Evolutionary conservation across 805 yeast species (phyloP).

Genomic region (Barnettozyma salicaria): DNA sequence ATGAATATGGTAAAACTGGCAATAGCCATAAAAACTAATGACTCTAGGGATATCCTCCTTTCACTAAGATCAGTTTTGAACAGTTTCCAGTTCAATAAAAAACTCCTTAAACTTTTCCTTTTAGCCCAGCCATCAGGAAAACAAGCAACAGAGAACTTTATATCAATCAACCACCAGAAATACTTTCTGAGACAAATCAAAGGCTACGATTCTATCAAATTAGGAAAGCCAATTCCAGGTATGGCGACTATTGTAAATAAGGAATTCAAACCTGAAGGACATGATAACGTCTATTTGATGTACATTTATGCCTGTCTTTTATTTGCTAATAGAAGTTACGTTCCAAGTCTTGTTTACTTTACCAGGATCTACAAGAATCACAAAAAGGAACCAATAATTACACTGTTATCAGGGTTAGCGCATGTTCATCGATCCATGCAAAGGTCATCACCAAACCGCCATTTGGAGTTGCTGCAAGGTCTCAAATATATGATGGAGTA

Average conservation of each 20-base stretch:
- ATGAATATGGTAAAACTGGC: constrained; percentile 65
- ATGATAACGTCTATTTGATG: constrained; percentile 59
- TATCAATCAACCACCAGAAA: constrained; percentile 82
- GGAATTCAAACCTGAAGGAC: constrained; percentile 38
- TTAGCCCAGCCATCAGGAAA: constrained; percentile 60
- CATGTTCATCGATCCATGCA: constrained; percentile 91
- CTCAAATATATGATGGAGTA: constrained; percentile 74
- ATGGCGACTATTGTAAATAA: constrained; percentile 68
- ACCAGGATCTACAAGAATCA: constrained; percentile 61
- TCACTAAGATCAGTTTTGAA: constrained; percentile 59
- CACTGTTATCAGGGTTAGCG: constrained; percentile 68
- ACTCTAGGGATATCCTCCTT: constrained; percentile 47
- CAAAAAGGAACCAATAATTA: constrained; percentile 72
- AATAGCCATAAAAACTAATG: constrained; percentile 43
- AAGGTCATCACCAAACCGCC: constrained; percentile 78
- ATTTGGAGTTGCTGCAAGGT: constrained; percentile 83
- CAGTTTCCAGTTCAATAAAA: constrained; percentile 70
- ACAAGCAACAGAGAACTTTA: constrained; percentile 51
- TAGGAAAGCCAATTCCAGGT: constrained; percentile 55
- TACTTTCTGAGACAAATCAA: constrained; percentile 84
- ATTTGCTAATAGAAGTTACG: constrained; percentile 75
- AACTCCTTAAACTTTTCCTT: constrained; percentile 58
- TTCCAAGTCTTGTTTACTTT: constrained; percentile 75
- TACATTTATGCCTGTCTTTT: constrained; percentile 76
- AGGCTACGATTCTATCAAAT: constrained; percentile 70